Evolutionary conservation across 2,329 filamentous ascomycete genomes (phyloP).

Genomic region (Fusarium sp.): DNA sequence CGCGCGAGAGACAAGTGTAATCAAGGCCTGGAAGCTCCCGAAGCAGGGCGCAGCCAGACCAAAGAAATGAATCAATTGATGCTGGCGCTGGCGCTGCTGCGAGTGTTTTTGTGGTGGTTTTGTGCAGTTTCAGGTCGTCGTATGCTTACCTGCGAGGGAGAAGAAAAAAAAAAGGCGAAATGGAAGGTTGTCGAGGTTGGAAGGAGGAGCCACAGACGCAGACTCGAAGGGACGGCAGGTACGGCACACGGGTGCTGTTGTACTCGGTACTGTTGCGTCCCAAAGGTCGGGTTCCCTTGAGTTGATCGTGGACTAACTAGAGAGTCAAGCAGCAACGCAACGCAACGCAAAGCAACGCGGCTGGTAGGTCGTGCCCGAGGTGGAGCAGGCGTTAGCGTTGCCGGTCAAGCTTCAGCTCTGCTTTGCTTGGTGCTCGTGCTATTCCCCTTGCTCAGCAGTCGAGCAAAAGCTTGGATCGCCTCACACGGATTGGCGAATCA

Average conservation of each 20-base stretch:
- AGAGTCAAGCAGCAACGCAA: background rate
- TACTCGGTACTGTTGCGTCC: conserved; percentile 3
- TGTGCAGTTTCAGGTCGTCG: conserved; percentile 9
- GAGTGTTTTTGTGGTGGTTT: background rate
- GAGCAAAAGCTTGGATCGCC: conserved; percentile 30
- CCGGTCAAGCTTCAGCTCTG: too few relatives aligned
- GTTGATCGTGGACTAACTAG: background rate
- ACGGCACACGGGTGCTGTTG: conserved; percentile 19
- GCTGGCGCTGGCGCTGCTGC: conserved; percentile 9
- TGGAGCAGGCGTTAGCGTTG: background rate
- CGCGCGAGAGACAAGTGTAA: background rate
- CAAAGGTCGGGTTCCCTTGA: conserved; percentile 14
- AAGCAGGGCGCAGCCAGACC: conserved; percentile 16
- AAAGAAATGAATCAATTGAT: conserved; percentile 19
- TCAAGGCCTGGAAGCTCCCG: conserved; percentile 4
- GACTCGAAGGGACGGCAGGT: conserved; percentile 21
- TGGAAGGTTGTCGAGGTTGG: conserved; percentile 30
- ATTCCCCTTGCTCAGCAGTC: background rate
- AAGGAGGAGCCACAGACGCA: conserved; percentile 26
- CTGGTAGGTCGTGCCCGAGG: conserved; percentile 5
- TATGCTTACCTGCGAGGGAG: conserved; percentile 40
- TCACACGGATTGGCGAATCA: conserved; percentile 38
- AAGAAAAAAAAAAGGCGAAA: conserved; percentile 22
- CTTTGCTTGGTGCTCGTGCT: too few relatives aligned
- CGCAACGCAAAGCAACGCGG: background rate